Percentiles rank a stretch among this genome's conserved stretches.
Conservation (phyloP, 2,329 filamentous ascomycete genomes). For the Colletotrichum cuscutae region DNA sequence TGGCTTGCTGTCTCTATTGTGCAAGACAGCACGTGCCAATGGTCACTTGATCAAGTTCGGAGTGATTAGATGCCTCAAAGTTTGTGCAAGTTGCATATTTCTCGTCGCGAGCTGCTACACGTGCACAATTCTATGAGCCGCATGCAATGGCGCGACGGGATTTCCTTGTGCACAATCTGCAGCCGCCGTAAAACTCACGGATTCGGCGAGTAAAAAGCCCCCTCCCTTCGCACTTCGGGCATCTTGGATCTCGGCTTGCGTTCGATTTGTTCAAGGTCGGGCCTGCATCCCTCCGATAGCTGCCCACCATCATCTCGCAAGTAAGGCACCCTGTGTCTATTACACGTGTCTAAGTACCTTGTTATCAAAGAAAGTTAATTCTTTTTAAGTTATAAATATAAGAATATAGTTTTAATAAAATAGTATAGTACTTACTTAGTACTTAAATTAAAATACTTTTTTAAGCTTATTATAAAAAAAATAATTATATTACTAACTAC, state of each 20-base stretch:
- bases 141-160: slow-evolving; percentile 3
- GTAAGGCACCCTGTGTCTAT: slow-evolving; percentile 23
- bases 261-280: slow-evolving; percentile 5
- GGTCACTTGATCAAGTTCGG: background rate
- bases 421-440: too few species aligned
- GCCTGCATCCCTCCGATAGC: slow-evolving; percentile 13
- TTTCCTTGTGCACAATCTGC: slow-evolving; percentile 18
- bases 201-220: background rate
- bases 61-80: background rate
- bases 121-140: slow-evolving; percentile 22
- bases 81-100: slow-evolving; percentile 6
- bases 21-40: background rate
- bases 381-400: too few species aligned
- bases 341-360: background rate
- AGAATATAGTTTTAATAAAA: too few species aligned
- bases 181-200: slow-evolving; percentile 24
- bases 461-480: too few species aligned
- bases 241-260: background rate
- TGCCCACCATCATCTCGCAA: background rate
- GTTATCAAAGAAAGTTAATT: too few species aligned
- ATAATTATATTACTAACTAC: too few species aligned
- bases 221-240: slow-evolving; percentile 10
- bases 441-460: too few species aligned
- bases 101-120: background rate
- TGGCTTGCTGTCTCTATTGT: background rate